A percentile compares a stretch with the other conserved stretches of the same genome.
phyloP scores from a whole-genome alignment of 129 eudicot species.

The carrot (Daucus carota) region DNA sequence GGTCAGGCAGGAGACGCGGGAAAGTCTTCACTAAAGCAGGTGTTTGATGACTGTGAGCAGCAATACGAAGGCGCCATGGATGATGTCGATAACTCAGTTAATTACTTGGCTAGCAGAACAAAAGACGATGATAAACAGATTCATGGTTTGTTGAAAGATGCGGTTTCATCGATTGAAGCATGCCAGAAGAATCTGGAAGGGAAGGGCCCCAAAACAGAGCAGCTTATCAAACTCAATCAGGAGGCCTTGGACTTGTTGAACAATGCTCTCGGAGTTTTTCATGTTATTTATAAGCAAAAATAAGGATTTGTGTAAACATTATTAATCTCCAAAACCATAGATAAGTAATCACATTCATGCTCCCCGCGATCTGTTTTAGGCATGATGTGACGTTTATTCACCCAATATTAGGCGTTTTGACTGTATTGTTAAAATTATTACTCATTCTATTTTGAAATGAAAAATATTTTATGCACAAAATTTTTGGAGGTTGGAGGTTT shows the following conservation, averaged over 20 bases:
- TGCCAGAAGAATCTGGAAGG: conserved; percentile 26
- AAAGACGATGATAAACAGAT: conserved; percentile 17
- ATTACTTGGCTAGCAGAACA: conserved; percentile 19
- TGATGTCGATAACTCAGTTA: conserved; percentile 33
- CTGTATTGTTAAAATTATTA: no score
- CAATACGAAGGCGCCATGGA: conserved; percentile 34
- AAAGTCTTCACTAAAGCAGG: conserved; percentile 28
- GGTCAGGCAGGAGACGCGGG: conserved; percentile 7
- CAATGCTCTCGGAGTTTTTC: conserved; percentile 28
- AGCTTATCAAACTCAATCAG: background rate
- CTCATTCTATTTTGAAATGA: no score
- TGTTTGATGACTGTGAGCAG: conserved; percentile 32
- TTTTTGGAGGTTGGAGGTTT: no score
- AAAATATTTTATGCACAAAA: no score
- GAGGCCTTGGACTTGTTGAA: conserved; percentile 15
- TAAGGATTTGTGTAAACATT: background rate
- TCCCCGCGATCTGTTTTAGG: no score
- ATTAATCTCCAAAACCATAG: no score
- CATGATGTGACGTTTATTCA: no score
- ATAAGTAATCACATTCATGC: no score
- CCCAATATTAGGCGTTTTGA: no score
- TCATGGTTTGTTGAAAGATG: conserved; percentile 26
- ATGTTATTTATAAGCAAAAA: conserved; percentile 15
- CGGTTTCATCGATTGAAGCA: conserved; percentile 27
- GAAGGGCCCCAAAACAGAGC: background rate